Evolutionary conservation across 257 asterid genomes (phyloP), one percentile per base, ranked within the genome.

Genomic region (Scutellaria galericulata): DNA sequence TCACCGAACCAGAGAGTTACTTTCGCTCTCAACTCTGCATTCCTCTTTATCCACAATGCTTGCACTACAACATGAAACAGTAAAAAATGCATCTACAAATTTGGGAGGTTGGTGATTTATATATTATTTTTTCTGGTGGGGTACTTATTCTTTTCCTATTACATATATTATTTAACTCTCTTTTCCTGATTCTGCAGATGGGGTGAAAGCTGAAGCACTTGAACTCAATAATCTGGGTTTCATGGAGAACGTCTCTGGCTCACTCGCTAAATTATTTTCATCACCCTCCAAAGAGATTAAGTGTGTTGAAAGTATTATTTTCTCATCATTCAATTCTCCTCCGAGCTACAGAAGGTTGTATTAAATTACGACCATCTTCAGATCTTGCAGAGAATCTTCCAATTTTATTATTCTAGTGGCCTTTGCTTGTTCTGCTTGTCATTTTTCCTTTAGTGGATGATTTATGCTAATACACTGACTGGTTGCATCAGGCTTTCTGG

Each of bases 281-380:
- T 73, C 88, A n/a, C 86, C 88, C 31, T 81, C 92, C 71, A 86
- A 87, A 71, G 97, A 90, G 79, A 84, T 87, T 65, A 89, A 75
- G 66, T 88, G 96, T 68, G 84, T 86, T 57, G 96, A 87, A 72
- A 86, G 88, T 82, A 81, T 92, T 57, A 86, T 90, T 68, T 90
- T 85, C 83, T 92, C 98, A 66, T 85, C 98, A 54, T 88, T 92
- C 75, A 92, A 92, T 77, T 96, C 91, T 75, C 97, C 98, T 64
- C 98, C 98, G 58, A 81, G 90, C 87, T 76, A 85, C 81, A 82
- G 98, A 87, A 92, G 98, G 98, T 92, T 68, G 74, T 65, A 14
- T 40, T 52, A 40, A 50, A 37, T 66, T 54, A 9, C 7, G 22
- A 57, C 37, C 27, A 64, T 55, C 66, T 57, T 58, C 48, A 22